phyloP scores from a whole-genome alignment of 2,329 filamentous ascomycete species.

The Penicillium italicum region DNA sequence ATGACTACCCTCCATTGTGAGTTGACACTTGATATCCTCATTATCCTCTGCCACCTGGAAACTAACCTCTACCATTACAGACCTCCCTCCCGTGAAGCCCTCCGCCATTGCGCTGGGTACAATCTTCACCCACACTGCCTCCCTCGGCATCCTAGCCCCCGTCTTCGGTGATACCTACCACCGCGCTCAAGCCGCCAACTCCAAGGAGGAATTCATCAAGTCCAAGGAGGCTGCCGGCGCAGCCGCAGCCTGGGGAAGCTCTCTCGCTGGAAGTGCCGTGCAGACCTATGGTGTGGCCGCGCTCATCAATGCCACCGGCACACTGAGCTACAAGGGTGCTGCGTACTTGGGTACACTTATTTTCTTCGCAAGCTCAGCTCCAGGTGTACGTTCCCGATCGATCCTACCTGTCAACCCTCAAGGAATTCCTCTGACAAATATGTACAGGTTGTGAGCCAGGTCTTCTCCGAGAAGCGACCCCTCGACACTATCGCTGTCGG shows the following conservation, averaged over 20 bases:
- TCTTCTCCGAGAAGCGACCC: slow-evolving; percentile 88
- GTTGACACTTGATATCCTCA: background rate
- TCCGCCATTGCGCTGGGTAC: slow-evolving; percentile 96
- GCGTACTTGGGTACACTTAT: slow-evolving; percentile 88
- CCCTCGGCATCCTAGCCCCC: slow-evolving; percentile 80
- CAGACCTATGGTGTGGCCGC: slow-evolving; percentile 88
- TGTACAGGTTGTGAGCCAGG: slow-evolving; percentile 72
- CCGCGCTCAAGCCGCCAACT: slow-evolving; percentile 84
- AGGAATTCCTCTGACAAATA: slow-evolving; percentile 5
- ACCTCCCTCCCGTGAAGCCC: slow-evolving; percentile 85
- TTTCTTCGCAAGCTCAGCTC: slow-evolving; percentile 87
- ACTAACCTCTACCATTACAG: slow-evolving; percentile 33
- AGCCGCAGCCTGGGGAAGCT: slow-evolving; percentile 84
- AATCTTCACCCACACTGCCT: slow-evolving; percentile 89
- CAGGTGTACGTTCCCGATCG: slow-evolving; percentile 61
- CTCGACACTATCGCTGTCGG: slow-evolving; percentile 86
- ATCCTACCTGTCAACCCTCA: background rate
- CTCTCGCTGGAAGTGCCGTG: slow-evolving; percentile 79
- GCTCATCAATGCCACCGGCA: slow-evolving; percentile 90
- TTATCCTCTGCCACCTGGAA: background rate
- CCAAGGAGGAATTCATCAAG: slow-evolving; percentile 92
- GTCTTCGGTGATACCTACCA: slow-evolving; percentile 94
- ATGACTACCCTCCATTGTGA: slow-evolving; percentile 11
- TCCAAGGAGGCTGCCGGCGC: slow-evolving; percentile 88
- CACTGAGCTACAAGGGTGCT: slow-evolving; percentile 93